phyloP scores from a whole-genome alignment of 106 monocot genomes.

The Dendrobium officinale region DNA sequence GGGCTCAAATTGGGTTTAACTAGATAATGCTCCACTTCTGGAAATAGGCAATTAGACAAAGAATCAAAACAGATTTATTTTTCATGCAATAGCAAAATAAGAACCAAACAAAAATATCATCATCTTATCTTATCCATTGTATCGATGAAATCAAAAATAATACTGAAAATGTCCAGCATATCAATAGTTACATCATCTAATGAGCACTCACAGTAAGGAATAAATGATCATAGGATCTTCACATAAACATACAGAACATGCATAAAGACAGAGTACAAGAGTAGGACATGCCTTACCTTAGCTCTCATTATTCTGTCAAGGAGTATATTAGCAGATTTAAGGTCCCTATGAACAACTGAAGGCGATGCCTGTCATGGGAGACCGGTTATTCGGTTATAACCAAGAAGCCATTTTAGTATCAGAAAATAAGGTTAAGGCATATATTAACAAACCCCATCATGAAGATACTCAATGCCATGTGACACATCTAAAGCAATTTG shows the following conservation, averaged over 20 bases:
- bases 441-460: conserved; percentile 74
- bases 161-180: background rate
- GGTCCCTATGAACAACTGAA: conserved; percentile 89
- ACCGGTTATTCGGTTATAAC: background rate
- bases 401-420: conserved; percentile 2
- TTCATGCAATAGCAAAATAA: too few relatives aligned
- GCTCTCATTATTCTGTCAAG: conserved; percentile 81
- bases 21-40: background rate
- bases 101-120: too few relatives aligned
- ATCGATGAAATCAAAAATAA: background rate
- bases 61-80: background rate
- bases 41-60: background rate
- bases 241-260: background rate
- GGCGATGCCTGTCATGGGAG: conserved; percentile 63
- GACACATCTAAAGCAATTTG: conserved; percentile 90
- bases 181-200: background rate
- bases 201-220: background rate
- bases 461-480: conserved; percentile 95
- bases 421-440: background rate
- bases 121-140: too few relatives aligned
- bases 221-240: background rate
- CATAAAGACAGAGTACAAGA: background rate
- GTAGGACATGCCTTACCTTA: conserved; percentile 39
- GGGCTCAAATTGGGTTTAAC: too few relatives aligned
- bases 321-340: conserved; percentile 97